These are phyloP conservation scores for Brettanomyces sp. DNA, from an alignment of 805 yeast genomes.

Conservation along the genomic window DNA sequence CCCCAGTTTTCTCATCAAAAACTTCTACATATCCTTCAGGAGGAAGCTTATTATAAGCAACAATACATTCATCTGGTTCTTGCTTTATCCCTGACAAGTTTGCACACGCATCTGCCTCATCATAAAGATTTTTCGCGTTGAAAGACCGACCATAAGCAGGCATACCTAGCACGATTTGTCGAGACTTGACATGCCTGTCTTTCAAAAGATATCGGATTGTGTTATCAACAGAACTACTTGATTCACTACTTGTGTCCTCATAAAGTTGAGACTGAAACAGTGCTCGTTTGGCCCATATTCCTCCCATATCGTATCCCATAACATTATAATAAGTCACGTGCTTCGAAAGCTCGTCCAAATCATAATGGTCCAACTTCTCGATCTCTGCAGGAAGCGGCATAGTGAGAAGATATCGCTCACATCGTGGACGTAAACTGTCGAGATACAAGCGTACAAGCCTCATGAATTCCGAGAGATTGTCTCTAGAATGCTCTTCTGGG, in stretches of 20 bases:
- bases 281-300: conserved; percentile 57
- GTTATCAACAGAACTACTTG: conserved; percentile 30
- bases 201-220: conserved; percentile 28
- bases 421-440: neutral
- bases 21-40: conserved; percentile 28
- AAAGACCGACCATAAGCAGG: conserved; percentile 66
- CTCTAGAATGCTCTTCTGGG: conserved; percentile 32
- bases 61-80: conserved; percentile 12
- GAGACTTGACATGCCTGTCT: conserved; percentile 2
- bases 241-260: conserved; percentile 5
- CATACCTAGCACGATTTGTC: conserved; percentile 70
- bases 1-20: conserved; percentile 43
- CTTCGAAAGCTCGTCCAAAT: conserved; percentile 45
- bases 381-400: conserved; percentile 70
- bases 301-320: conserved; percentile 87
- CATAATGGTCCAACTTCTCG: conserved; percentile 33
- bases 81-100: conserved; percentile 4
- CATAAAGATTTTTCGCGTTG: conserved; percentile 6
- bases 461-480: conserved; percentile 31
- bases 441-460: neutral
- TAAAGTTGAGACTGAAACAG: conserved; percentile 68
- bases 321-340: conserved; percentile 67
- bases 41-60: conserved; percentile 16
- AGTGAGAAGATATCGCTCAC: conserved; percentile 39
- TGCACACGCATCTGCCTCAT: conserved; percentile 15